These are phyloP conservation scores for Tuber magnatum DNA, from an alignment of 495 filamentous ascomycete species.

Conservation along the genomic window DNA sequence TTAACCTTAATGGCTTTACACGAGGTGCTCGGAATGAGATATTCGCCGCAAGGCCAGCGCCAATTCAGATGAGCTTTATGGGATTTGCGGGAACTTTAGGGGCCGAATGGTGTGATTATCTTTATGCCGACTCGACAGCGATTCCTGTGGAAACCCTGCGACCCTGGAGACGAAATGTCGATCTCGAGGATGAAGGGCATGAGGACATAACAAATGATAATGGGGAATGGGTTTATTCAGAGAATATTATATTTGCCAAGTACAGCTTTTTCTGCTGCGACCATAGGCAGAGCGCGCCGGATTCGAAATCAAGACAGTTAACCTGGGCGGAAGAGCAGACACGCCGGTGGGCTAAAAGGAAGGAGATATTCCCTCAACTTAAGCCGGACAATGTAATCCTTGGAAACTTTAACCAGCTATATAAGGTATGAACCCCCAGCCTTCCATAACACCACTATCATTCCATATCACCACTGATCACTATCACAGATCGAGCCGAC, in stretches of 20 bases:
- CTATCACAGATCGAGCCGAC: slow-evolving; percentile 80
- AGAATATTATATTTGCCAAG: slow-evolving; percentile 91
- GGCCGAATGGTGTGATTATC: slow-evolving; percentile 98
- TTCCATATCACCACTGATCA: slow-evolving; percentile 16
- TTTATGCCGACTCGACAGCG: slow-evolving; percentile 81
- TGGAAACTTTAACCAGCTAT: slow-evolving; percentile 97
- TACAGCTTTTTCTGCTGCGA: slow-evolving; percentile 99
- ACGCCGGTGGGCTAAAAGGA: slow-evolving; percentile 86
- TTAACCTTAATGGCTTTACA: slow-evolving; percentile 97
- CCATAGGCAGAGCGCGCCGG: slow-evolving; percentile 85
- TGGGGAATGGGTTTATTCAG: slow-evolving; percentile 85
- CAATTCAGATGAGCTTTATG: slow-evolving; percentile 99
- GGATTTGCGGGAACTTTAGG: slow-evolving; percentile 94
- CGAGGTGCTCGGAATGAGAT: slow-evolving; percentile 95
- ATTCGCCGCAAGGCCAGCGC: slow-evolving; percentile 88
- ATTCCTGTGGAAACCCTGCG: slow-evolving; percentile 76
- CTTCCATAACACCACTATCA: neutral
- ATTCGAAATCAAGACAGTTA: slow-evolving; percentile 55
- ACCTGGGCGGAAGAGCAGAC: slow-evolving; percentile 81
- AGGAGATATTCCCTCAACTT: slow-evolving; percentile 81
- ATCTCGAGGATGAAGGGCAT: slow-evolving; percentile 51
- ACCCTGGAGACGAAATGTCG: slow-evolving; percentile 65
- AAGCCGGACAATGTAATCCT: slow-evolving; percentile 82
- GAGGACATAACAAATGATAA: slow-evolving; percentile 45
- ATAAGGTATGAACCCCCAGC: slow-evolving; percentile 64